A percentile compares a stretch with the other conserved stretches of the same genome.
Conservation (phyloP, 176 grass and related monocot genomes). For the Aegilops tauschii region DNA sequence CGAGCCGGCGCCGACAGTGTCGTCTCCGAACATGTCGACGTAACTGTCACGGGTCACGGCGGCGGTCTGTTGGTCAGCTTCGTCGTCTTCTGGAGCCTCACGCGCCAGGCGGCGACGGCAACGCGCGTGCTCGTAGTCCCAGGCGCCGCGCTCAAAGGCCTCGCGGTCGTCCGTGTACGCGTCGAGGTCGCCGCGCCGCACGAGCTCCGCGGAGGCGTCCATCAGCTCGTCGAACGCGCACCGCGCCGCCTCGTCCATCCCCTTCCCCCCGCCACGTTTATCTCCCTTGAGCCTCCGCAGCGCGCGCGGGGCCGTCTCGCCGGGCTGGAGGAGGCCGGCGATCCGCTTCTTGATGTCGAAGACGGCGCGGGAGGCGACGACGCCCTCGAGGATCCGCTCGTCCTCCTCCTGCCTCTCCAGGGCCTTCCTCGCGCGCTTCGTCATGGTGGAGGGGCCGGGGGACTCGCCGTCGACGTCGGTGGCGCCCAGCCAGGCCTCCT, state of each 20-base stretch:
- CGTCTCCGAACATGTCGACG: background rate
- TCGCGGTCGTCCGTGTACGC: constrained; percentile 1
- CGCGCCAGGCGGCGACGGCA: too few relatives aligned
- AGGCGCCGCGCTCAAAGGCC: background rate
- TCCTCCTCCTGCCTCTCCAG: background rate
- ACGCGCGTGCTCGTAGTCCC: background rate
- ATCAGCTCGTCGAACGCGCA: constrained; percentile 1
- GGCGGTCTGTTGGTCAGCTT: background rate
- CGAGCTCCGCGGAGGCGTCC: background rate
- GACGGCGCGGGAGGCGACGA: background rate
- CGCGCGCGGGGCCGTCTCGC: background rate
- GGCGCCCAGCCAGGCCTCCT: background rate
- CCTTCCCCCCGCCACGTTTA: background rate
- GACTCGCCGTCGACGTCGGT: background rate
- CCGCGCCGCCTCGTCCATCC: background rate
- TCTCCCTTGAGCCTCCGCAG: background rate
- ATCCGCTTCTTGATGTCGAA: background rate
- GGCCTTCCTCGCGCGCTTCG: background rate
- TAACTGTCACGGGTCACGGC: too few relatives aligned
- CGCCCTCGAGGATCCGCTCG: background rate
- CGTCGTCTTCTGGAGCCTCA: background rate
- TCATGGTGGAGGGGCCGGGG: background rate
- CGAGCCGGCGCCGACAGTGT: too few relatives aligned
- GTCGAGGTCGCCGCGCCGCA: background rate
- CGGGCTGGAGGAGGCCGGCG: background rate